phyloP scores from a whole-genome alignment of 257 asterid species.

The Orobanche coerulescens region DNA sequence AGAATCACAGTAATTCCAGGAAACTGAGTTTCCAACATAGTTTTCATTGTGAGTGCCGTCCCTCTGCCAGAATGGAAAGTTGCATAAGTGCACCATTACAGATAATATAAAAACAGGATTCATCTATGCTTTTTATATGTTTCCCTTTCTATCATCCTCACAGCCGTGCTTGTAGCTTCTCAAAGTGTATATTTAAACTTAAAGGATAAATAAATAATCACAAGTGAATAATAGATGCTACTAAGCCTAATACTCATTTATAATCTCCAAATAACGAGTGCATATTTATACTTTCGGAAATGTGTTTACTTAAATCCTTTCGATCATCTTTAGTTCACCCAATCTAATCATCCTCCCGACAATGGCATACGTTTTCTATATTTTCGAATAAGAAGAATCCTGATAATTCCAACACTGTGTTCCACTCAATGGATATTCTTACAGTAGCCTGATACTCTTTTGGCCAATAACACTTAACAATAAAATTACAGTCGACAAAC shows the following conservation, averaged over 20 bases:
- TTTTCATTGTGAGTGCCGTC: conserved; percentile 86
- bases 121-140: background rate
- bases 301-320: background rate
- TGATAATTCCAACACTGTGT: background rate
- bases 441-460: background rate
- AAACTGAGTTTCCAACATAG: conserved; percentile 79
- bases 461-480: background rate
- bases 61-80: conserved; percentile 54
- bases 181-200: background rate
- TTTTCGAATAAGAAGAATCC: conserved; percentile 6
- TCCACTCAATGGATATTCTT: background rate
- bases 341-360: background rate
- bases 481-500: conserved; percentile 1
- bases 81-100: background rate
- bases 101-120: background rate
- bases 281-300: background rate
- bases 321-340: background rate
- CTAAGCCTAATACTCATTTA: background rate
- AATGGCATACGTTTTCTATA: background rate
- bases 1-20: conserved; percentile 80
- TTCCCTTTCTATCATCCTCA: background rate
- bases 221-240: background rate
- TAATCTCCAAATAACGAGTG: conserved; percentile 1
- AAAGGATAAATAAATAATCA: background rate
- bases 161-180: background rate